Base-by-base conservation (phyloP, 2,329 filamentous ascomycete species). In the Thielaviopsis punctulata region DNA sequence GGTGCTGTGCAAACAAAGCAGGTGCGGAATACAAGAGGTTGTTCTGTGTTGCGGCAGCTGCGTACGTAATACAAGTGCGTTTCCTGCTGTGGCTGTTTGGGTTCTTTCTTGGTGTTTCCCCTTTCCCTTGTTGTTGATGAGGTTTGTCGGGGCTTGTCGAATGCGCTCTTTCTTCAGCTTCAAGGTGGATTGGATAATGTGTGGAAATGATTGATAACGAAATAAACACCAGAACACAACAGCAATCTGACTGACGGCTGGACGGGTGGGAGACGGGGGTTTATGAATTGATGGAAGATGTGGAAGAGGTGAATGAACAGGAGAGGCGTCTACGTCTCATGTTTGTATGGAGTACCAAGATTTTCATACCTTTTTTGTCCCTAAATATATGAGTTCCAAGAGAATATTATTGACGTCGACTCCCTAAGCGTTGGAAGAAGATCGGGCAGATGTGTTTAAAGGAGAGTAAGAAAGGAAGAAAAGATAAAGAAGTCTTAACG, bases 401-500 rank as follows among this genome's bases (percentile, higher is more conserved):
- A 44, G 53, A 49, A 51, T 55, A 55, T 55, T 55, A 55, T 45
- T 15, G 36, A 41, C 36, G 53, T 50, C 43, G 44, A 45, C 53
- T 55, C 22, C 53, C 53, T 30, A 52, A 55, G 43, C 47, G 49
- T 50, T 50, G 50, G 53, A 55, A 55, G 47, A 41, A 47, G 50
- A 52, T 27, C n/a, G 21, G 19, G 48, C 36, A 39, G 15, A 21
- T 25, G 25, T 9, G 18, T 36, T 18, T 30, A 25, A 43, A 51
- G 24, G 12, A 45, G 39, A 19, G 24, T 36, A 30, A 53, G 51
- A 43, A 51, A 51, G 41, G 21, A 54, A 49, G 21, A 55, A 60
- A 56, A 60, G 56, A 24, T 51, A 52, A 51, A 53, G 53, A 53
- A 53, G 59, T 59, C 62, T 58, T 59, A 61, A 58, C 57, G 56